Evolutionary conservation across 495 filamentous ascomycete genomes (phyloP).

Genomic region (Aspergillus nidulans): DNA sequence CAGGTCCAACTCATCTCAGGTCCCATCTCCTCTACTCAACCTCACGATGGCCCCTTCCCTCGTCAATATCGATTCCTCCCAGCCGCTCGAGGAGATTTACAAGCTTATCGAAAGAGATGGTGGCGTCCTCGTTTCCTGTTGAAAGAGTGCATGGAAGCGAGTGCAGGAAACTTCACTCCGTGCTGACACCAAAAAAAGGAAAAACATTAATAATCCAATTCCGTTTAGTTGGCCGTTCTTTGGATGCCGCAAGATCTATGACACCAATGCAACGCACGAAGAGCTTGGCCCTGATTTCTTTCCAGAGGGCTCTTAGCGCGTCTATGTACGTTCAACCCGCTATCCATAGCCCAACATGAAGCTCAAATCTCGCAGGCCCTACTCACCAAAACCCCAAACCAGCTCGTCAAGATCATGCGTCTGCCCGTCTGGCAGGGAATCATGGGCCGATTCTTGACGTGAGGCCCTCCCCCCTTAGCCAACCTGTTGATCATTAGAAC

Average conservation of each 20-base stretch:
- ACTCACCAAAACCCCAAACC: neutral
- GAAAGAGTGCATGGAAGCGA: slow-evolving; percentile 3
- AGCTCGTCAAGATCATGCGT: neutral
- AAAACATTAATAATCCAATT: neutral
- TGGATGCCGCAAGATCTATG: neutral
- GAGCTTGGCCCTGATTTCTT: slow-evolving; percentile 3
- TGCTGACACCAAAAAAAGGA: neutral
- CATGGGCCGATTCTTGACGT: slow-evolving; percentile 1
- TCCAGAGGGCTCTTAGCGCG: neutral
- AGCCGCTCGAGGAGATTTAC: neutral
- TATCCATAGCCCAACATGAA: too few relatives aligned
- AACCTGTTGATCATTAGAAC: neutral
- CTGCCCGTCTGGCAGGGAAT: neutral
- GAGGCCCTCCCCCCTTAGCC: neutral
- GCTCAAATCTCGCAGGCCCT: neutral
- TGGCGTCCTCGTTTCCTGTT: slow-evolving; percentile 2
- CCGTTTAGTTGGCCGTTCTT: neutral
- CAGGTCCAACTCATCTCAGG: neutral
- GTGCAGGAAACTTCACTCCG: neutral
- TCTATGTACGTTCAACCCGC: neutral
- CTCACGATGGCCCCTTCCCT: neutral
- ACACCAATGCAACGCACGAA: neutral
- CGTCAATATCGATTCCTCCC: neutral
- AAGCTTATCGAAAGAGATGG: neutral
- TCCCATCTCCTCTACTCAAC: neutral